Evolutionary conservation across 768 basidiomycete species (phyloP).

Genomic region (Hypsizygus marmoreus): DNA sequence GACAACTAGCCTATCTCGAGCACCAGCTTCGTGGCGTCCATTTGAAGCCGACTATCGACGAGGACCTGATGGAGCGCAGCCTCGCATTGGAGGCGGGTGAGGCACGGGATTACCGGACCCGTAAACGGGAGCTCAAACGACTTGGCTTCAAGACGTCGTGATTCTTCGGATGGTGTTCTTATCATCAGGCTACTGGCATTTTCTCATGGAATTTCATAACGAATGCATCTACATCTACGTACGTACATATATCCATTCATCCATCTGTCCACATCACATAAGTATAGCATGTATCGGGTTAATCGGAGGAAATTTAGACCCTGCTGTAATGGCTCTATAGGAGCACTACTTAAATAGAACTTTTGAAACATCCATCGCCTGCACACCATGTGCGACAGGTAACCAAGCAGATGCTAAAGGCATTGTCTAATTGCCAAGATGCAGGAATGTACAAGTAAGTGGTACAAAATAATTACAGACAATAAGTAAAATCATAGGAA

Average conservation of each 20-base stretch:
- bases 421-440: too few species aligned
- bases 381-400: too few species aligned
- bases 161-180: not conserved
- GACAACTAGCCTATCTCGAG: slow-evolving; percentile 44
- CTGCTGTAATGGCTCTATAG: too few species aligned
- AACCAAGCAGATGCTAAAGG: too few species aligned
- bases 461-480: slow-evolving; percentile 8
- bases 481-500: not conserved
- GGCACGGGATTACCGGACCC: slow-evolving; percentile 18
- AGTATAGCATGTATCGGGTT: too few species aligned
- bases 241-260: too few species aligned
- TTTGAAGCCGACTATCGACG: slow-evolving; percentile 28
- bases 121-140: slow-evolving; percentile 20
- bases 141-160: slow-evolving; percentile 24
- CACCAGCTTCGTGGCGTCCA: slow-evolving; percentile 34
- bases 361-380: too few species aligned
- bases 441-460: not conserved
- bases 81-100: slow-evolving; percentile 29
- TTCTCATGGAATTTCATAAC: not conserved
- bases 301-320: too few species aligned
- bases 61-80: slow-evolving; percentile 36
- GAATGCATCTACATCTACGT: too few species aligned
- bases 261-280: too few species aligned
- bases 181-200: not conserved
- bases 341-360: too few species aligned